Conservation (phyloP, 2,329 filamentous ascomycete genomes). For the Trichophaea hybrida region DNA sequence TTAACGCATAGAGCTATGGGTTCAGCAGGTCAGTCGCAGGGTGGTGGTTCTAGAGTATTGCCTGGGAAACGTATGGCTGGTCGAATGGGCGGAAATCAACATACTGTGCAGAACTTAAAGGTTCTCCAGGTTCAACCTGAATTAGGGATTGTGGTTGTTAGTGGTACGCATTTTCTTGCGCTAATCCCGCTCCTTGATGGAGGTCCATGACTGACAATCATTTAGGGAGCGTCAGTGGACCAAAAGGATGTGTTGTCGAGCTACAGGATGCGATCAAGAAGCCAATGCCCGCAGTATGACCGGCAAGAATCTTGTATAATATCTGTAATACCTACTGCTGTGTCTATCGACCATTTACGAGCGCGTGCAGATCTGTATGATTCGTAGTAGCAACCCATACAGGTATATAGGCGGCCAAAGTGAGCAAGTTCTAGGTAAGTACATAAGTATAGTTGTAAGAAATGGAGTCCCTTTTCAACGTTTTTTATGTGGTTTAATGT, state of each 20-base stretch:
- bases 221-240: slow-evolving; percentile 60
- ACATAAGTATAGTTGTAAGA: too few relatives aligned
- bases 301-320: not conserved
- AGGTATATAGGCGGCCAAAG: too few relatives aligned
- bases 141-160: slow-evolving; percentile 76
- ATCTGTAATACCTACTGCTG: not conserved
- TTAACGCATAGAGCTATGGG: slow-evolving; percentile 86
- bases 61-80: slow-evolving; percentile 98
- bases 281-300: slow-evolving; percentile 3
- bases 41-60: slow-evolving; percentile 77
- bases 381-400: too few relatives aligned
- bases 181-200: not conserved
- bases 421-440: too few relatives aligned
- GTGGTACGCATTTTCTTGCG: slow-evolving; percentile 43
- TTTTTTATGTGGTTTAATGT: too few relatives aligned
- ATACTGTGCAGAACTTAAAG: slow-evolving; percentile 82
- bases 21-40: slow-evolving; percentile 77
- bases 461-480: too few relatives aligned
- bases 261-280: slow-evolving; percentile 56
- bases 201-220: not conserved
- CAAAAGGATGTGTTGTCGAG: slow-evolving; percentile 71
- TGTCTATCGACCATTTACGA: too few relatives aligned
- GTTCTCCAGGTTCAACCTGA: slow-evolving; percentile 76
- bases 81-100: slow-evolving; percentile 77
- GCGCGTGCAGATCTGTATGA: too few relatives aligned